phyloP scores from a whole-genome alignment of 768 basidiomycete genomes.

The Lactarius pseudohatsudake region DNA sequence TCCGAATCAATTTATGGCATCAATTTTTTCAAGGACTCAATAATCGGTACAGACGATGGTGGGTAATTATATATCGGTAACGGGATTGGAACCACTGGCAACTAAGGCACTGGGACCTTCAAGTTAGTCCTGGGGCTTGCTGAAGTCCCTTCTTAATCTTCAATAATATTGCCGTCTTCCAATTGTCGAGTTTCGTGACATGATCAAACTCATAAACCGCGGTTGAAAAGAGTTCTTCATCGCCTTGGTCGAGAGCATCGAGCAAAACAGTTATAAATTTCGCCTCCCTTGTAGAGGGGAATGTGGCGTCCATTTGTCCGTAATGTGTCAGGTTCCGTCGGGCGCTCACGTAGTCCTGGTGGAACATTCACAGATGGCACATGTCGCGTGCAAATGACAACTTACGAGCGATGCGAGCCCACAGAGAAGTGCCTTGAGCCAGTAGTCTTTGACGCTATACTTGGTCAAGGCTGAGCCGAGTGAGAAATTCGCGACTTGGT shows the following conservation, averaged over 20 bases:
- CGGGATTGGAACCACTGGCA: neutral
- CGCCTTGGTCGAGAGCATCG: conserved; percentile 73
- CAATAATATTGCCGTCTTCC: conserved; percentile 91
- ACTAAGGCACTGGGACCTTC: conserved; percentile 8
- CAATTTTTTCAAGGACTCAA: neutral
- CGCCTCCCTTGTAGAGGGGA: conserved; percentile 85
- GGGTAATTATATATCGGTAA: conserved; percentile 6
- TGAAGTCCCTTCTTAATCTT: conserved; percentile 84
- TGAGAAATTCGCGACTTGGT: conserved; percentile 85
- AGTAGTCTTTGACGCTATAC: conserved; percentile 98
- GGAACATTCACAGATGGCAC: neutral
- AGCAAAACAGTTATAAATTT: conserved; percentile 80
- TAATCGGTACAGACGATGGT: conserved; percentile 3
- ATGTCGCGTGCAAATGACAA: conserved; percentile 19
- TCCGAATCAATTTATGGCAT: conserved; percentile 9
- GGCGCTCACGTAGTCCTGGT: conserved; percentile 83
- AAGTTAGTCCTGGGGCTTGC: conserved; percentile 45
- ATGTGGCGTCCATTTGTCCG: conserved; percentile 78
- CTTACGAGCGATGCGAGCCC: conserved; percentile 84
- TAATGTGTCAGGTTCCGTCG: conserved; percentile 79
- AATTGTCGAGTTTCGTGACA: conserved; percentile 89
- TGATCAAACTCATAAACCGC: conserved; percentile 93
- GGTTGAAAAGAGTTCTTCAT: conserved; percentile 71
- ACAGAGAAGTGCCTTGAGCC: conserved; percentile 85
- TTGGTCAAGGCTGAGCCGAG: conserved; percentile 84